Percentiles rank a stretch among this genome's conserved stretches.
Evolutionary conservation across 2,329 filamentous ascomycete genomes (phyloP).

Genomic region (Ophidiomyces ophidiicola): DNA sequence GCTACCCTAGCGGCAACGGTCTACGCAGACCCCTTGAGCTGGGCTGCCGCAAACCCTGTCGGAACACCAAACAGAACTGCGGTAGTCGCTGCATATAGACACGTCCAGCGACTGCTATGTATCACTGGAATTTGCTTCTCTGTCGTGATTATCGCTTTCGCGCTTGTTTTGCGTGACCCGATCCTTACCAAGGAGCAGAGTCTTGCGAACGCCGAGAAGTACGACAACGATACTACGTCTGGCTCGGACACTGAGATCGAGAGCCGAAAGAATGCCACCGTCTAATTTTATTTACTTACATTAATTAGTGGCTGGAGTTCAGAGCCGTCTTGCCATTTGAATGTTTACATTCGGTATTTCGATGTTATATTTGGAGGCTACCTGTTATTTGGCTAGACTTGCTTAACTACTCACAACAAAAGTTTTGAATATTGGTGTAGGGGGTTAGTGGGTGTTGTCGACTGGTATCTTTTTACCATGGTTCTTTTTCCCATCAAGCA

Average conservation of each 20-base stretch:
- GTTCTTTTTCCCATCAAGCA: too few relatives aligned
- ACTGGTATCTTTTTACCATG: not conserved
- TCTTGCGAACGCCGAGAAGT: conserved; percentile 31
- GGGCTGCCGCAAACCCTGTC: conserved; percentile 29
- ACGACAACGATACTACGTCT: conserved; percentile 11
- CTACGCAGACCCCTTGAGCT: conserved; percentile 34
- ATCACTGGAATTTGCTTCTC: conserved; percentile 41
- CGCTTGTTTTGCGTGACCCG: conserved; percentile 37
- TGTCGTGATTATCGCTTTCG: conserved; percentile 36
- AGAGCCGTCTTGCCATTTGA: too few relatives aligned
- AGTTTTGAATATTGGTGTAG: not conserved
- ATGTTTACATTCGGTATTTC: too few relatives aligned
- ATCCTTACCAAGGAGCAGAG: conserved; percentile 37
- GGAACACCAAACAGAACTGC: conserved; percentile 36
- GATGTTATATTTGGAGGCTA: too few relatives aligned
- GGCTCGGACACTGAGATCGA: not conserved
- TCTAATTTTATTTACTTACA: too few relatives aligned
- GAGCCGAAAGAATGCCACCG: not conserved
- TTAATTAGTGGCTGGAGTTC: too few relatives aligned
- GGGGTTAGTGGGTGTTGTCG: not conserved
- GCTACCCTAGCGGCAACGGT: conserved; percentile 29
- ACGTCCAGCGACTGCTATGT: conserved; percentile 38
- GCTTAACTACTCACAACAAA: too few relatives aligned
- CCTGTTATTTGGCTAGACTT: too few relatives aligned
- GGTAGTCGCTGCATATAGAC: conserved; percentile 35